Evolutionary conservation across 2,329 filamentous ascomycete species (phyloP).

Genomic region (Atkinsonella texensis): DNA sequence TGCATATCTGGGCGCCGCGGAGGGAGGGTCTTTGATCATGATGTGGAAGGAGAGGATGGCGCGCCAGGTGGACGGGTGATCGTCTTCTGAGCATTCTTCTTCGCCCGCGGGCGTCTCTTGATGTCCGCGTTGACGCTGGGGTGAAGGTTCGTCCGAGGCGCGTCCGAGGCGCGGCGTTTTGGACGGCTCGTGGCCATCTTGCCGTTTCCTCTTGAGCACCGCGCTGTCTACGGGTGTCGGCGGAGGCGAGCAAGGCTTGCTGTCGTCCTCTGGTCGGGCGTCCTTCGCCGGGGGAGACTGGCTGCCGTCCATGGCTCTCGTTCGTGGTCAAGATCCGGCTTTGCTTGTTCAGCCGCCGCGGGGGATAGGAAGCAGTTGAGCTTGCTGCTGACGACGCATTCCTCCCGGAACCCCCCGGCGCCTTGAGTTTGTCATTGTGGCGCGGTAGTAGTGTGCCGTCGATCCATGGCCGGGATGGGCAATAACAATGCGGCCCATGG

Average conservation of each 20-base stretch:
- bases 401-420: neutral
- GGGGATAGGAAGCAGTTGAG: neutral
- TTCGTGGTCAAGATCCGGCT: too few species aligned
- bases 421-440: neutral
- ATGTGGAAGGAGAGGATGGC: conserved; percentile 6
- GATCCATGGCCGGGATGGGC: too few species aligned
- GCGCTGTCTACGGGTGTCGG: neutral
- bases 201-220: neutral
- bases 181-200: neutral
- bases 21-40: conserved; percentile 1
- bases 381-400: neutral
- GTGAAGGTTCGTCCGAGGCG: neutral
- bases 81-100: neutral
- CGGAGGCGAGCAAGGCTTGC: too few species aligned
- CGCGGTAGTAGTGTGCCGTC: too few species aligned
- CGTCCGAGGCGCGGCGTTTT: neutral
- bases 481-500: too few species aligned
- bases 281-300: too few species aligned
- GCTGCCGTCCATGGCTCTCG: too few species aligned
- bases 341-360: too few species aligned
- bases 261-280: too few species aligned
- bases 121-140: too few species aligned
- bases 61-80: conserved; percentile 1
- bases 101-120: neutral
- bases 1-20: neutral